Evolutionary conservation across 306 rosid species (phyloP).

Genomic region (Mimosa bimucronata): DNA sequence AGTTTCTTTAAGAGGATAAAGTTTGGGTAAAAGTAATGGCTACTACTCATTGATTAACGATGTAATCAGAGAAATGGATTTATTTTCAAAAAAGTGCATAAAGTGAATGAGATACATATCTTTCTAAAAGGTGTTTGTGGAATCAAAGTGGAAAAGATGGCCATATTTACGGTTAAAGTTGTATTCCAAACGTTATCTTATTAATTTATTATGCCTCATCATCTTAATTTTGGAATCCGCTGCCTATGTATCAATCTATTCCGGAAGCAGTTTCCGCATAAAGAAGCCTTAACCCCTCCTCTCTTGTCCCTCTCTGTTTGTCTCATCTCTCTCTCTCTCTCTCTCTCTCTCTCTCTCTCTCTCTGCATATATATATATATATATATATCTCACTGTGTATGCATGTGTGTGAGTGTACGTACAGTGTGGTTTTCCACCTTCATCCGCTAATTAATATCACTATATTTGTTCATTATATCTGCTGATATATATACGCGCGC

Average conservation of each 20-base stretch:
- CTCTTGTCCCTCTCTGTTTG: conserved; percentile 25
- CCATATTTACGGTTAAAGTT: conserved; percentile 39
- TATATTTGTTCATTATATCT: not conserved
- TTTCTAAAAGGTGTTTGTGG: conserved; percentile 59
- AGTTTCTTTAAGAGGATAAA: conserved; percentile 37
- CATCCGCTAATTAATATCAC: not conserved
- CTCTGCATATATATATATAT: not conserved
- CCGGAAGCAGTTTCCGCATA: conserved; percentile 33
- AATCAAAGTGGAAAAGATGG: conserved; percentile 47
- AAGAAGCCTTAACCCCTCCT: not conserved
- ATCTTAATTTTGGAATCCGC: conserved; percentile 37
- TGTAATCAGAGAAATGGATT: conserved; percentile 46
- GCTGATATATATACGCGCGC: not conserved
- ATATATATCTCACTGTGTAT: not conserved
- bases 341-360: not conserved
- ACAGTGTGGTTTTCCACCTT: not conserved
- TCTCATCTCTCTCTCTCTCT: not conserved
- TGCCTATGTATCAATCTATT: conserved; percentile 2
- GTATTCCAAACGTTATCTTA: conserved; percentile 17
- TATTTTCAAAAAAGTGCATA: conserved; percentile 51
- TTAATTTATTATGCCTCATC: conserved; percentile 32
- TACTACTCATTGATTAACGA: conserved; percentile 25
- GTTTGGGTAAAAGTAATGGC: conserved; percentile 40
- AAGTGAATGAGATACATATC: conserved; percentile 47
- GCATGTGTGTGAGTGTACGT: not conserved